Percentiles rank a stretch among this genome's conserved stretches.
Evolutionary conservation across 2,329 filamentous ascomycete species (phyloP).

Genomic region (Emergomyces africanus): DNA sequence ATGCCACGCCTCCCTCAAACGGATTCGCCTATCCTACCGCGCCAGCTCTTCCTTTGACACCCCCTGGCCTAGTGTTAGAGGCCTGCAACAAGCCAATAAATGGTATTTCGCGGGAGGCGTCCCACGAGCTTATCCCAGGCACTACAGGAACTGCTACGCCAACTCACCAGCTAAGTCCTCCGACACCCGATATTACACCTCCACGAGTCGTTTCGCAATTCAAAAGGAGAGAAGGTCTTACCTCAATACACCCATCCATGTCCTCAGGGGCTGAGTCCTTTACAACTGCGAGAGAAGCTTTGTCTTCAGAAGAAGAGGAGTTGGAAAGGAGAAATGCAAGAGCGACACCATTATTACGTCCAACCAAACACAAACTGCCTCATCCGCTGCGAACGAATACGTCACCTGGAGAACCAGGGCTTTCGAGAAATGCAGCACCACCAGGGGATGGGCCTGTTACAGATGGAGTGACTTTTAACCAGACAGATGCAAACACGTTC

Average conservation of each 20-base stretch:
- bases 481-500: slow-evolving; percentile 27
- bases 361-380: slow-evolving; percentile 11
- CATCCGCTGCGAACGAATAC: slow-evolving; percentile 10
- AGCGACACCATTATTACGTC: slow-evolving; percentile 12
- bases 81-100: neutral
- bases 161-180: slow-evolving; percentile 53
- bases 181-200: slow-evolving; percentile 64
- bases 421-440: slow-evolving; percentile 17
- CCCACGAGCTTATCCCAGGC: slow-evolving; percentile 4
- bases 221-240: slow-evolving; percentile 23
- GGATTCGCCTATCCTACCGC: slow-evolving; percentile 13
- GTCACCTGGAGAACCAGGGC: slow-evolving; percentile 13
- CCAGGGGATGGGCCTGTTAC: neutral
- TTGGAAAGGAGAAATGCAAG: slow-evolving; percentile 21
- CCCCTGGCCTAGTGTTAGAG: slow-evolving; percentile 20
- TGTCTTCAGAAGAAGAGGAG: slow-evolving; percentile 47
- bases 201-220: slow-evolving; percentile 35
- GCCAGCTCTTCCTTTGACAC: slow-evolving; percentile 26
- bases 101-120: slow-evolving; percentile 13
- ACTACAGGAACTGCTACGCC: slow-evolving; percentile 38
- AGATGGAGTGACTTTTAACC: neutral
- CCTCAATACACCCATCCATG: slow-evolving; percentile 41
- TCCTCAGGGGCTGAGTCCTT: slow-evolving; percentile 57
- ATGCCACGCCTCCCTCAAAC: slow-evolving; percentile 11
- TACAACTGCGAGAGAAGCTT: slow-evolving; percentile 55